Conservation (phyloP, 345 rosid genomes). For the Salix exigua region DNA sequence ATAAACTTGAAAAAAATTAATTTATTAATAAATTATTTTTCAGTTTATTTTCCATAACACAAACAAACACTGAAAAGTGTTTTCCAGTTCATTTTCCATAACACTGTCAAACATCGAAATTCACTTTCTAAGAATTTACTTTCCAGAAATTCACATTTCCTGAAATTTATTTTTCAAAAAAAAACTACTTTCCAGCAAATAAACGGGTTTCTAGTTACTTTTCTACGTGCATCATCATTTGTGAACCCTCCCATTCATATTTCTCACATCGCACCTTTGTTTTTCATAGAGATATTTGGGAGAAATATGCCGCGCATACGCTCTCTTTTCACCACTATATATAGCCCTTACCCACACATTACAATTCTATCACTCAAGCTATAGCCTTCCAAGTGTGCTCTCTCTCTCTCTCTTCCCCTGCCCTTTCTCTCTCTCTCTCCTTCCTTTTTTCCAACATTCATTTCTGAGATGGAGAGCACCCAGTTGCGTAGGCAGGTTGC, state of each 20-base stretch:
- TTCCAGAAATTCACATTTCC: too few species aligned
- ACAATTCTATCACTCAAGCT: slow-evolving; percentile 8
- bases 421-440: background rate
- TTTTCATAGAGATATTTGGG: background rate
- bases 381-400: background rate
- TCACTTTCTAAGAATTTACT: too few species aligned
- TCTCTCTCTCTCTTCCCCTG: background rate
- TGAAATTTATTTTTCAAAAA: too few species aligned
- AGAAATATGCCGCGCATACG: slow-evolving; percentile 2
- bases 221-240: background rate
- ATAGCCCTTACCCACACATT: slow-evolving; percentile 10
- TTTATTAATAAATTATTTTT: too few species aligned
- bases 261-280: background rate
- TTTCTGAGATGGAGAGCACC: slow-evolving; percentile 31
- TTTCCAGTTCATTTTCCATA: too few species aligned
- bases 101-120: too few species aligned
- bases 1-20: too few species aligned
- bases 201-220: too few species aligned
- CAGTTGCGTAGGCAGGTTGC: slow-evolving; percentile 49
- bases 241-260: background rate
- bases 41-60: too few species aligned
- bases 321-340: slow-evolving; percentile 21
- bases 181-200: too few species aligned
- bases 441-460: slow-evolving; percentile 5
- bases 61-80: too few species aligned